Conservation (phyloP, 176 grass and related monocot genomes). For the Zoysia pacifica region DNA sequence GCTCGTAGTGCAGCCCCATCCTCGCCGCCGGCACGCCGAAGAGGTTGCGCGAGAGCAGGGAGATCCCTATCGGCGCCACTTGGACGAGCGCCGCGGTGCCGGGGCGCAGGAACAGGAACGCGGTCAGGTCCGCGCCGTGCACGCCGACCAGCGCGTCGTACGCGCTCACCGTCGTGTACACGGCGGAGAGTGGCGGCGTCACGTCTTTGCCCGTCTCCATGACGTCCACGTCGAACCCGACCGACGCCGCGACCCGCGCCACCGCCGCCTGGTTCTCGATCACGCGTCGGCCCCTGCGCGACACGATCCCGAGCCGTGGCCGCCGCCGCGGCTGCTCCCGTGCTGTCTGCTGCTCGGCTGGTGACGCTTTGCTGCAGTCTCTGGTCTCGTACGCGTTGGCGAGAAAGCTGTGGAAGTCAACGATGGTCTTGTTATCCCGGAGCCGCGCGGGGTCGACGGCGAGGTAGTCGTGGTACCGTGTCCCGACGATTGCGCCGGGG, state of each 20-base stretch:
- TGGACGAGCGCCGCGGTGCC: constrained; percentile 45
- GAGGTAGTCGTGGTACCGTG: constrained; percentile 65
- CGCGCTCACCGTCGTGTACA: constrained; percentile 41
- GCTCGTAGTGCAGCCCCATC: constrained; percentile 63
- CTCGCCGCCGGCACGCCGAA: constrained; percentile 49
- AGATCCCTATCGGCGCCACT: constrained; percentile 58
- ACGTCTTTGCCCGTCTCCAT: constrained; percentile 40
- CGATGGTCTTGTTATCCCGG: constrained; percentile 43
- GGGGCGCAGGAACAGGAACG: constrained; percentile 68
- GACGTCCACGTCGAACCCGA: constrained; percentile 61
- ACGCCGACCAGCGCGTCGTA: constrained; percentile 76
- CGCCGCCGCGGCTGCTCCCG: neutral
- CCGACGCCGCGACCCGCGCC: neutral
- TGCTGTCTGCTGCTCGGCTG: too few relatives aligned
- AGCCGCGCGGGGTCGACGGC: constrained; percentile 33
- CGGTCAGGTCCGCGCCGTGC: constrained; percentile 78
- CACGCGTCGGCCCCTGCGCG: constrained; percentile 55
- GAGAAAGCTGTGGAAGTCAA: constrained; percentile 54
- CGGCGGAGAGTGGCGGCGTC: constrained; percentile 24
- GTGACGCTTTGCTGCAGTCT: neutral
- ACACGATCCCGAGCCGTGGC: constrained; percentile 53
- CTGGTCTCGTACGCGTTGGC: constrained; percentile 32
- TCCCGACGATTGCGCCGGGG: constrained; percentile 54
- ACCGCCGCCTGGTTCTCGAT: constrained; percentile 70
- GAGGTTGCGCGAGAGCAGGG: constrained; percentile 35